Evolutionary conservation across 2,329 filamentous ascomycete genomes (phyloP), one percentile per base, ranked within the genome.

Genomic region (Alternaria hordeiaustralica): DNA sequence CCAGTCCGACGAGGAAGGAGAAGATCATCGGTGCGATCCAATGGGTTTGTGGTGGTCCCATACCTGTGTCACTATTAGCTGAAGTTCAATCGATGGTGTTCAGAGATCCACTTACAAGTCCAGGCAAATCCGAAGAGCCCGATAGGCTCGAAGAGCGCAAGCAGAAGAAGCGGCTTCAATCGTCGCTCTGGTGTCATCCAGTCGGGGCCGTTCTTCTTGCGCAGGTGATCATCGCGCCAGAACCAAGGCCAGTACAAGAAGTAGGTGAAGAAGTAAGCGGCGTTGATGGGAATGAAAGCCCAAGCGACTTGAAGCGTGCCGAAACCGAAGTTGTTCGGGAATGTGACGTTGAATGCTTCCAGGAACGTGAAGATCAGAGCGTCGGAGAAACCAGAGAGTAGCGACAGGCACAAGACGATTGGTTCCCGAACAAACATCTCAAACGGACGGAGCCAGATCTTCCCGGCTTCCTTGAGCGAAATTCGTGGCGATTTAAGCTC

Each of bases 351-450:
- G 70, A 92, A 93, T 0, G 87, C 90, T 75, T 92, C 89, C 55
- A 93, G 88, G 75, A 91, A 92, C 79, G 90, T 91, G 82, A 93
- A 93, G 79, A 93, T 92, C 13, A 93, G 85, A 4, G 90, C 90
- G 61, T 93, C 91, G 4, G 87, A 89, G 82, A 93, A 93, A 28
- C 91, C 91, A 1, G 87, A 90, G 2, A 93, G 86, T 0, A 93
- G 85, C 2, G 91, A 93, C 7, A 93, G 83, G 23, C 86, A 87
- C 12, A 91, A 80, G 10, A 93, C 91, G 61, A 93, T 93, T 7
- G 91, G 90, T 79, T 93, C 91, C 2, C 87, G 89, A 26, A 91
- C 59, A 72, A 93, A 90, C 88, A 93, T 91, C 71, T 55, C 91
- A 83, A 77, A 92, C 0, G 71, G 70, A 6, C 72, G 70, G 21